Evolutionary conservation across 345 rosid species (phyloP).

Genomic region (Syzygium oleosum): DNA sequence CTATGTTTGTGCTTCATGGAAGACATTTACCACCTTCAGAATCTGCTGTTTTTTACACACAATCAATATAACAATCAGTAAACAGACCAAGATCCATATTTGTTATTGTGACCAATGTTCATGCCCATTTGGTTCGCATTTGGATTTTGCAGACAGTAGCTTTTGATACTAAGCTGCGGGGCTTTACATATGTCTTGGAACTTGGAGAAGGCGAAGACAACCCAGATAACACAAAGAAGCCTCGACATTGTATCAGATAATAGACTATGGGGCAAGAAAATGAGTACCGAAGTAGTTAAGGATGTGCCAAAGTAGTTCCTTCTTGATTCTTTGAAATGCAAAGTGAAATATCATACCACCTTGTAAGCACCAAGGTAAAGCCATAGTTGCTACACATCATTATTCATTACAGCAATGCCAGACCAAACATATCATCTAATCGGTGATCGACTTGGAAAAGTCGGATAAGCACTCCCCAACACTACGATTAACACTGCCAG

Average conservation of each 20-base stretch:
- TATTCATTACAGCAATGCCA: not conserved
- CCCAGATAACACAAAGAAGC: not conserved
- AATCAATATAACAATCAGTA: not conserved
- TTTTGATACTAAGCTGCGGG: not conserved
- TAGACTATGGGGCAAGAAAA: not conserved
- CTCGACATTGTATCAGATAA: not conserved
- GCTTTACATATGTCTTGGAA: not conserved
- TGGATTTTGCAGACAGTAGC: not conserved
- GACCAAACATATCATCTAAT: not conserved
- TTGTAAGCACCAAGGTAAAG: not conserved
- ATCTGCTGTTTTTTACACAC: not conserved
- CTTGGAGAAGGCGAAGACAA: not conserved
- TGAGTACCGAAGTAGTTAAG: not conserved
- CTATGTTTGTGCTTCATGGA: not conserved
- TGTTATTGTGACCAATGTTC: not conserved
- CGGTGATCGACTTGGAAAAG: not conserved
- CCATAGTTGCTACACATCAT: not conserved
- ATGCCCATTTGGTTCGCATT: not conserved
- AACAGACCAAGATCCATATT: not conserved
- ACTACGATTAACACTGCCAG: not conserved
- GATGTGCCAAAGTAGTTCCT: not conserved
- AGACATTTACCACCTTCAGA: not conserved
- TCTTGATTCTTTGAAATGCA: not conserved
- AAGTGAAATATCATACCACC: not conserved
- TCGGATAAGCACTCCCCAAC: not conserved